These are phyloP conservation scores for Glycine tomentella DNA, from an alignment of 306 rosid genomes.

Conservation along the genomic window DNA sequence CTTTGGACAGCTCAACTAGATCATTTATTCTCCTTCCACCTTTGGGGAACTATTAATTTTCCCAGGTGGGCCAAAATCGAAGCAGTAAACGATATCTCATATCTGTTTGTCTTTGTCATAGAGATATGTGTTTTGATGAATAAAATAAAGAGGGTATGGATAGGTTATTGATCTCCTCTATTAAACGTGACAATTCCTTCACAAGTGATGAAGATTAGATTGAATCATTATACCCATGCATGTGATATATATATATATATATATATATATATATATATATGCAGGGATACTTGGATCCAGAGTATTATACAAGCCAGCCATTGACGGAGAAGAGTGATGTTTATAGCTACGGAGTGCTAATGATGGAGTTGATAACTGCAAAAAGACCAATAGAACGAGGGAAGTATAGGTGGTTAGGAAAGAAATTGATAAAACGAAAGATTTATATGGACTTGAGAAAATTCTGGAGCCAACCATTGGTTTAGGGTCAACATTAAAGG, in stretches of 20 bases:
- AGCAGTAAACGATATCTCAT: too few species aligned
- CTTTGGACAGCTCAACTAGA: neutral
- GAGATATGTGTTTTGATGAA: too few species aligned
- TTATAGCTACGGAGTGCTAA: constrained; percentile 66
- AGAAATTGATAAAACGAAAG: constrained; percentile 50
- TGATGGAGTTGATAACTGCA: constrained; percentile 68
- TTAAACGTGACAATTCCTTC: neutral
- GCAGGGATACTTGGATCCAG: constrained; percentile 66
- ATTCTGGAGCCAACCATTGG: constrained; percentile 58
- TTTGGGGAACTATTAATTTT: neutral
- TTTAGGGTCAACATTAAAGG: constrained; percentile 42
- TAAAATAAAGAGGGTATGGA: too few species aligned
- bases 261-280: too few species aligned
- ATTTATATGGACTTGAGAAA: constrained; percentile 39
- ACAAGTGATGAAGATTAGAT: too few species aligned
- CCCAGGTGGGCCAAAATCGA: neutral
- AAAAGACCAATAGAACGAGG: constrained; percentile 62
- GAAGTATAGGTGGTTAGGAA: constrained; percentile 50
- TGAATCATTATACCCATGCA: neutral
- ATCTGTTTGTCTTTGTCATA: too few species aligned
- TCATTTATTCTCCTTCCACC: neutral
- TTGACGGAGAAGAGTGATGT: constrained; percentile 71
- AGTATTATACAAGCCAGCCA: constrained; percentile 42
- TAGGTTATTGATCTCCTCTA: neutral
- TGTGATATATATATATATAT: neutral